Evolutionary conservation across 1,139 yeast genomes (phyloP).

Genomic region (Pichia sp.): DNA sequence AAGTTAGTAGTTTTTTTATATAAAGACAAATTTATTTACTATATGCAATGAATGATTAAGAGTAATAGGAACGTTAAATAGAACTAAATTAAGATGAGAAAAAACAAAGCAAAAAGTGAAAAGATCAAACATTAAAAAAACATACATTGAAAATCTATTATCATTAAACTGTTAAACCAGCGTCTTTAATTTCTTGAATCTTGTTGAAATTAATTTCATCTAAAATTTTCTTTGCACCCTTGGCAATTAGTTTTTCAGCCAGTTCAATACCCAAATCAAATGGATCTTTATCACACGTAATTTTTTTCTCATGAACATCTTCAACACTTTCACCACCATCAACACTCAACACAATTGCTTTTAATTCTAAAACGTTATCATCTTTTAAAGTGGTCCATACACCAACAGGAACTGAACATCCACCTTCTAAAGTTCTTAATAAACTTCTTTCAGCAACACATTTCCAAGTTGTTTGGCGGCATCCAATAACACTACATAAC

Average conservation of each 20-base stretch:
- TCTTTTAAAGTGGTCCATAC: constrained; percentile 50
- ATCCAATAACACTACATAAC: constrained; percentile 59
- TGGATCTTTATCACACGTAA: constrained; percentile 52
- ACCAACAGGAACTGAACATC: constrained; percentile 97
- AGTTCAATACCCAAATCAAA: constrained; percentile 61
- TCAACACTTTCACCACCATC: constrained; percentile 73
- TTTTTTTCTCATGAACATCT: constrained; percentile 33
- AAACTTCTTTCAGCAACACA: constrained; percentile 89
- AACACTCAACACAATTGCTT: constrained; percentile 76
- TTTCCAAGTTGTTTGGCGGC: constrained; percentile 60
- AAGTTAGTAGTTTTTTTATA: not conserved
- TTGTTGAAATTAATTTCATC: constrained; percentile 72
- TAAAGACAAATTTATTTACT: not conserved
- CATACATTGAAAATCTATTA: not conserved
- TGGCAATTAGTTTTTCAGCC: constrained; percentile 59
- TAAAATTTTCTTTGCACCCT: constrained; percentile 79
- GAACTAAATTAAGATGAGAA: not conserved
- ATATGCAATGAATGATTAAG: not conserved
- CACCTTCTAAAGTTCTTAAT: constrained; percentile 89
- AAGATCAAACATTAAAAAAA: not conserved
- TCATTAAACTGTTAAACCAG: constrained; percentile 19
- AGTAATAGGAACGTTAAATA: not conserved
- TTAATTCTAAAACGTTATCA: constrained; percentile 42
- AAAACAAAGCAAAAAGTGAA: not conserved
- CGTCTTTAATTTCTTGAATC: constrained; percentile 38